A percentile compares a stretch with the other conserved stretches of the same genome.
These are phyloP conservation scores for Dacryopinax spathularia DNA, from an alignment of 768 basidiomycete genomes.

Conservation along the genomic window DNA sequence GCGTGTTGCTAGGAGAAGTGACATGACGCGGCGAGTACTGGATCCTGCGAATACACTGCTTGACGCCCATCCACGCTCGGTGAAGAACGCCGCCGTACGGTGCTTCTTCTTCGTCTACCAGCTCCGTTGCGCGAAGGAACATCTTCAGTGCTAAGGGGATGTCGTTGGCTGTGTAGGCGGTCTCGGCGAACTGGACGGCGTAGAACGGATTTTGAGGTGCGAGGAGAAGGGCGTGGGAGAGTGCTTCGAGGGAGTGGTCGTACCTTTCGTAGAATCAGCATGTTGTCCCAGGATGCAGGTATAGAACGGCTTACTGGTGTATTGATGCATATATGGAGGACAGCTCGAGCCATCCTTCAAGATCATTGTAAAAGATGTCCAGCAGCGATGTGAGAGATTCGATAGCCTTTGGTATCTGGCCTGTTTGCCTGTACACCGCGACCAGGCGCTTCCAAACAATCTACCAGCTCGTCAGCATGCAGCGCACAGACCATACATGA, in stretches of 20 bases:
- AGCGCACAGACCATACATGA: not conserved
- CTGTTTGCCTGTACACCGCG: slow-evolving; percentile 48
- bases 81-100: slow-evolving; percentile 39
- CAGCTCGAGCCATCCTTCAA: slow-evolving; percentile 79
- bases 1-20: slow-evolving; percentile 41
- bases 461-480: slow-evolving; percentile 24
- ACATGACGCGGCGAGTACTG: slow-evolving; percentile 51
- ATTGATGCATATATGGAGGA: slow-evolving; percentile 63
- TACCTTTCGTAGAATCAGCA: slow-evolving; percentile 36
- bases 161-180: slow-evolving; percentile 67
- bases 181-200: slow-evolving; percentile 73
- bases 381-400: slow-evolving; percentile 57
- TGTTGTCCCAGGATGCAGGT: not conserved
- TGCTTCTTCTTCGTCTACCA: slow-evolving; percentile 45
- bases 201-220: slow-evolving; percentile 78
- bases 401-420: slow-evolving; percentile 51
- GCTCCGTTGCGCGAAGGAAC: slow-evolving; percentile 66
- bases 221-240: slow-evolving; percentile 69
- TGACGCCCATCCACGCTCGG: slow-evolving; percentile 73
- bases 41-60: slow-evolving; percentile 18
- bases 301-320: slow-evolving; percentile 44
- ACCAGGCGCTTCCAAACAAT: slow-evolving; percentile 70
- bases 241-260: slow-evolving; percentile 50
- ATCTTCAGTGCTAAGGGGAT: slow-evolving; percentile 61
- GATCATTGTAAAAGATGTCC: slow-evolving; percentile 78